phyloP scores from a whole-genome alignment of 2,329 filamentous ascomycete species.

The Beauveria australis region DNA sequence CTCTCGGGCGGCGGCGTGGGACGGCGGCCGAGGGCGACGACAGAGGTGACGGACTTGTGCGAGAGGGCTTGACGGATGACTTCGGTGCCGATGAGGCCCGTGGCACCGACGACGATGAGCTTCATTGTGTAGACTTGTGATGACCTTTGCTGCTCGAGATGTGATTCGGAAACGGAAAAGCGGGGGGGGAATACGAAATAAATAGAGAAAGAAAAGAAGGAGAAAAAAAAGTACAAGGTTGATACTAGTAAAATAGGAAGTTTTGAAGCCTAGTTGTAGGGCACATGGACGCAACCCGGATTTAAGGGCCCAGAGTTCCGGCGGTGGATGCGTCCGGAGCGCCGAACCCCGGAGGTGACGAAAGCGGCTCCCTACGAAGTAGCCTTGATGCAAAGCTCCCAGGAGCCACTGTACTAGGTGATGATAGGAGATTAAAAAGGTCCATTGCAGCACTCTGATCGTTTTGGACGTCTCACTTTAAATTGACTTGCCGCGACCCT shows the following conservation, averaged over 20 bases:
- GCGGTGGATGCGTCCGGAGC: not conserved
- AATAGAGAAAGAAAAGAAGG: too few species aligned
- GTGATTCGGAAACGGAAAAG: too few species aligned
- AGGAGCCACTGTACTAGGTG: not conserved
- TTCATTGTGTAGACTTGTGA: conserved; percentile 30
- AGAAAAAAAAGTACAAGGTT: not conserved
- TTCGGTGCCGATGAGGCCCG: conserved; percentile 34
- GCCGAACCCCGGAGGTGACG: not conserved
- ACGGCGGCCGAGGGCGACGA: conserved; percentile 34
- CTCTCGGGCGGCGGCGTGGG: conserved; percentile 21
- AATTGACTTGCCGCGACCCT: too few species aligned
- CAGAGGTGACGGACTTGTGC: conserved; percentile 26
- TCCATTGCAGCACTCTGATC: not conserved
- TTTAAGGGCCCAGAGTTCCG: not conserved
- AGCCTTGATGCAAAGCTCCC: not conserved
- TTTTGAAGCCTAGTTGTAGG: not conserved
- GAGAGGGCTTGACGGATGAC: conserved; percentile 34
- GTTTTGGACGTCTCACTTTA: not conserved
- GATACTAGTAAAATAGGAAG: too few species aligned
- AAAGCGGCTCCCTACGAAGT: not conserved
- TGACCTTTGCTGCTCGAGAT: not conserved
- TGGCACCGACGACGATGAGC: conserved; percentile 33
- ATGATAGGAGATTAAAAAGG: not conserved
- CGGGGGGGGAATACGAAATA: too few species aligned
- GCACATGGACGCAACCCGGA: not conserved